Conservation (phyloP, 108 stramenopile genomes). For the Skeletonema grethae region DNA sequence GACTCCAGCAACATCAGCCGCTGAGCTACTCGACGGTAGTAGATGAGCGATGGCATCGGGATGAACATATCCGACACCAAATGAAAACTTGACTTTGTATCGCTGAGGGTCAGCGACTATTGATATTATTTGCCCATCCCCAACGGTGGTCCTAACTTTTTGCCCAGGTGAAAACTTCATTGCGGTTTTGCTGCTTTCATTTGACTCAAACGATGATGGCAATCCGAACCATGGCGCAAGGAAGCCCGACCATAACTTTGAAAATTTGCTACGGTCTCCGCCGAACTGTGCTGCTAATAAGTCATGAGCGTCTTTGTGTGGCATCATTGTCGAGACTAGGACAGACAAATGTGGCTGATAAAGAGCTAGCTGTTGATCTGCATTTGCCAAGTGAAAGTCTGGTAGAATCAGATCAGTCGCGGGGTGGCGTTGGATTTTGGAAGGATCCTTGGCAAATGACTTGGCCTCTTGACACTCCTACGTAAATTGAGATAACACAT, state of each 20-base stretch:
- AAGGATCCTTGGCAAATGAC: constrained; percentile 53
- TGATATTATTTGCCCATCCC: constrained; percentile 71
- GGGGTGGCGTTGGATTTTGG: constrained; percentile 29
- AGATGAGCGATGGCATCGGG: constrained; percentile 62
- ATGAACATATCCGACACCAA: constrained; percentile 63
- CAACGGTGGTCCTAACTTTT: constrained; percentile 70
- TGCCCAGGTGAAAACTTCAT: constrained; percentile 72
- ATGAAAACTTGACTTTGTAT: constrained; percentile 74
- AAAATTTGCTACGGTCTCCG: constrained; percentile 41
- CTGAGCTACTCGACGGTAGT: constrained; percentile 36
- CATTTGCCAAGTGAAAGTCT: constrained; percentile 45
- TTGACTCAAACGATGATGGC: constrained; percentile 56
- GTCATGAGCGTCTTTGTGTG: constrained; percentile 59
- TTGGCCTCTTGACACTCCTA: constrained; percentile 68
- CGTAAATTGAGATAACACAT: not conserved
- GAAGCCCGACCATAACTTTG: constrained; percentile 75
- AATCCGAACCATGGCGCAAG: constrained; percentile 77
- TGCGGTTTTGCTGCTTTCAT: constrained; percentile 24
- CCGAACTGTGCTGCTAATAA: constrained; percentile 42
- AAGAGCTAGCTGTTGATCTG: constrained; percentile 54
- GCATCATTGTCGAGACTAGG: constrained; percentile 44
- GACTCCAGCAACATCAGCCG: constrained; percentile 32
- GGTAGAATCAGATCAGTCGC: constrained; percentile 42
- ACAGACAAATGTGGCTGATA: constrained; percentile 71
- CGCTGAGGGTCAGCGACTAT: constrained; percentile 34